phyloP scores from a whole-genome alignment of 495 filamentous ascomycete genomes.

The Pyrenula aspistea region DNA sequence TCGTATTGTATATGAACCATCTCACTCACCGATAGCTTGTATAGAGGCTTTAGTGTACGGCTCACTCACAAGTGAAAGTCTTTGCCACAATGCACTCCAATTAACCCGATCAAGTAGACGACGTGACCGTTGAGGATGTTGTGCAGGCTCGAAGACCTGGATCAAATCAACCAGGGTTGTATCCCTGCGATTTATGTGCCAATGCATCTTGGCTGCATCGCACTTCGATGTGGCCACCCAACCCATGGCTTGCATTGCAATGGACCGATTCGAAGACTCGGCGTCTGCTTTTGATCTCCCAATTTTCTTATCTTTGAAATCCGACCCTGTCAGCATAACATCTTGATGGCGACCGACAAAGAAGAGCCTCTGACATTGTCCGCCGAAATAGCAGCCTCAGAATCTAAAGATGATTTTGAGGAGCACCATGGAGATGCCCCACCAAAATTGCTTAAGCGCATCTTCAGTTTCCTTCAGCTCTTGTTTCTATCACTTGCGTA shows the following conservation, averaged over 20 bases:
- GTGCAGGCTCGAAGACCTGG: neutral
- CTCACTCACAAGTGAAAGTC: too few relatives aligned
- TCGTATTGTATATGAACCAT: too few relatives aligned
- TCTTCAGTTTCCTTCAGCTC: constrained; percentile 12
- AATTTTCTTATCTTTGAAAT: too few relatives aligned
- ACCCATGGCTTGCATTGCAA: neutral
- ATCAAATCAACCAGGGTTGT: neutral
- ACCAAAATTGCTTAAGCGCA: constrained; percentile 3
- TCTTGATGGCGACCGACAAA: neutral
- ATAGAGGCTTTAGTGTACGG: too few relatives aligned
- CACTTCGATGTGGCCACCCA: too few relatives aligned
- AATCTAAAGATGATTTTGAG: neutral
- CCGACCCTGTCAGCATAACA: too few relatives aligned
- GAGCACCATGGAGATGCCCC: neutral
- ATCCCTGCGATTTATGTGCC: neutral
- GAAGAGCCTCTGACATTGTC: neutral
- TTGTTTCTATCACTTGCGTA: constrained; percentile 13
- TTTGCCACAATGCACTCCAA: too few relatives aligned
- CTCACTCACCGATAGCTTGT: too few relatives aligned
- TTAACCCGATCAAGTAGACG: too few relatives aligned
- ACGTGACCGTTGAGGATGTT: neutral
- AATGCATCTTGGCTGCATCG: too few relatives aligned
- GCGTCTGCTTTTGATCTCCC: neutral
- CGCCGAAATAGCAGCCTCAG: neutral
- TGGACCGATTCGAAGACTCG: neutral